phyloP scores from a whole-genome alignment of 306 rosid genomes.

The Arachis stenosperma region DNA sequence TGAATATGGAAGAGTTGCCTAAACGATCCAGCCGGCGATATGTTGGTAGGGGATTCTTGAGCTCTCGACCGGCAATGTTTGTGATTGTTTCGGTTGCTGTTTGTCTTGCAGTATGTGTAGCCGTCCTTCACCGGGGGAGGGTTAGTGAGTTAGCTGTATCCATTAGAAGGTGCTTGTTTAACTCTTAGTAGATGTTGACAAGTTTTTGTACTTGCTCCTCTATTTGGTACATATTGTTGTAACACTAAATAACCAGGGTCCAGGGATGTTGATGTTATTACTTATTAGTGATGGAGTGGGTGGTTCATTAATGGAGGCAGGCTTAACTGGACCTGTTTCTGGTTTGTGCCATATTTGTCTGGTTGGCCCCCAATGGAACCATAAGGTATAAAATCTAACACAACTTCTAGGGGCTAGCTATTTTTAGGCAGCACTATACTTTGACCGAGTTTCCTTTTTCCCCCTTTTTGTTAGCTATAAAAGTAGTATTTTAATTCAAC shows the following conservation, averaged over 20 bases:
- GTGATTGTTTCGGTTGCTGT: slow-evolving; percentile 61
- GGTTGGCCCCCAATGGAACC: not conserved
- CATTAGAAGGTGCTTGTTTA: slow-evolving; percentile 80
- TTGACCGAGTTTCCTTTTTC: too few species aligned
- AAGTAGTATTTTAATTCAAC: too few species aligned
- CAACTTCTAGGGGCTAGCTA: too few species aligned
- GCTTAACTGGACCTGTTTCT: slow-evolving; percentile 27
- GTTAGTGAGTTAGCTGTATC: slow-evolving; percentile 75
- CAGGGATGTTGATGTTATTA: not conserved
- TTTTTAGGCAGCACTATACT: too few species aligned
- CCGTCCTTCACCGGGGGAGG: slow-evolving; percentile 72
- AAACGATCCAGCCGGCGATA: slow-evolving; percentile 31
- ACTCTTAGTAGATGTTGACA: slow-evolving; percentile 33
- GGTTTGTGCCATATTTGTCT: slow-evolving; percentile 21
- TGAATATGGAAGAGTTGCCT: slow-evolving; percentile 56
- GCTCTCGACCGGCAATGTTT: slow-evolving; percentile 54
- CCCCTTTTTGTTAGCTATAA: too few species aligned
- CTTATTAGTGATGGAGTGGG: not conserved
- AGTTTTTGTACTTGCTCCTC: slow-evolving; percentile 1
- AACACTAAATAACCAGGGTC: slow-evolving; percentile 39
- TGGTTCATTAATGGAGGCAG: slow-evolving; percentile 29
- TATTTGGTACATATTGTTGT: slow-evolving; percentile 51
- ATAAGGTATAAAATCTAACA: too few species aligned
- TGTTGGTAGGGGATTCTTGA: slow-evolving; percentile 42
- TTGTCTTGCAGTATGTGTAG: slow-evolving; percentile 80